Evolutionary conservation across 306 rosid species (phyloP), one percentile per base, ranked within the genome.

Genomic region (Aeschynomene evenia): DNA sequence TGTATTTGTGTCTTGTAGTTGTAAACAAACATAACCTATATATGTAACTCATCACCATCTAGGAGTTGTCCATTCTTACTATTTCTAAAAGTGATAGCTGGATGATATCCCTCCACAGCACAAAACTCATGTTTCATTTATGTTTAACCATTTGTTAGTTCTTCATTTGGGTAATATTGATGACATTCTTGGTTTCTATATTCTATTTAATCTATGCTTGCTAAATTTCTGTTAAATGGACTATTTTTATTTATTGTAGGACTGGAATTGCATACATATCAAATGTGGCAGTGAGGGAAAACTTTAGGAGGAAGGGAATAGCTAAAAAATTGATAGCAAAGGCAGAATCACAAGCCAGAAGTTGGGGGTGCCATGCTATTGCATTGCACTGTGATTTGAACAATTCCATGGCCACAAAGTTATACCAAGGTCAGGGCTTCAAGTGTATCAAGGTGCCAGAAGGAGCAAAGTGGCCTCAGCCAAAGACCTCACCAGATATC

Each of bases 381-480:
- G 84, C 98, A 4, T 73, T 91, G 82, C 98, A 91, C 71, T 87
- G 98, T 64, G 97, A 91, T 77, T 68, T 80, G 60, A 82, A 63
- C 75, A 91, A 91, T 62, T 76, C 82, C 6, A 91, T 82, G 52
- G 96, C 91, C 49, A 77, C 85, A 61, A 85, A 70, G 76, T 80
- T 89, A 62, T 91, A 91, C 74, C 70, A 34, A 80, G 87, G 88
- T 46, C 90, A 81, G 72, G 98, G 98, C 56, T 89, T 78, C 83
- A 91, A 77, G 73, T 68, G 77, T 62, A 72, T 92, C 63, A 85
- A 81, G 79, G 91, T 87, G 51, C 96, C 96, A 5, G 87, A 84
- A 78, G 94, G 88, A 81, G 96, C 97, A 64, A 85, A 84, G 54
- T 91, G 96, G 97, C 97, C 96, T 13, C 82, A 75, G 62, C 97